These are phyloP conservation scores for Picea abies DNA, from an alignment of 83 land plant species.

Conservation along the genomic window DNA sequence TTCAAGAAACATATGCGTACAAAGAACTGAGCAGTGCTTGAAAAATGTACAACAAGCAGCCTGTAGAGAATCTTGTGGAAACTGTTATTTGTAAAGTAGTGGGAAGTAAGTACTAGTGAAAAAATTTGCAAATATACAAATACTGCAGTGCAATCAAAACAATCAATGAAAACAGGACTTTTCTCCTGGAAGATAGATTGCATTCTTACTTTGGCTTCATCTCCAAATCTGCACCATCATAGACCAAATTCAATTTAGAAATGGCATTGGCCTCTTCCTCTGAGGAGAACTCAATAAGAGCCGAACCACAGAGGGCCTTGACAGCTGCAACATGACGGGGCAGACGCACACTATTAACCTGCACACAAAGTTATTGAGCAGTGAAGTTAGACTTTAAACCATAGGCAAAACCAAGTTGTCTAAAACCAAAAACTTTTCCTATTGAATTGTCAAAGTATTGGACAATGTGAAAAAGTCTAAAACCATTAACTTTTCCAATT, in stretches of 20 bases:
- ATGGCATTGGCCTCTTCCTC: conserved; percentile 77
- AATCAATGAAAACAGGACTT: neutral
- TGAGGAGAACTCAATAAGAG: conserved; percentile 80
- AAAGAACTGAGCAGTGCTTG: too few relatives aligned
- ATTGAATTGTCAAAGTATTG: too few relatives aligned
- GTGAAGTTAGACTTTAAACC: neutral
- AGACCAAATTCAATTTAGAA: conserved; percentile 57
- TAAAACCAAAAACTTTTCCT: conserved; percentile 8
- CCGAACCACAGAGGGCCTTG: conserved; percentile 78
- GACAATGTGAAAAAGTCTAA: too few relatives aligned
- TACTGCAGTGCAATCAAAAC: neutral
- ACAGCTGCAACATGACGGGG: conserved; percentile 71
- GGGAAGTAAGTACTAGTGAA: too few relatives aligned
- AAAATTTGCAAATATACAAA: neutral
- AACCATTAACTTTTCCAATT: too few relatives aligned
- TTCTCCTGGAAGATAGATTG: conserved; percentile 3
- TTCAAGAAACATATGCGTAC: too few relatives aligned
- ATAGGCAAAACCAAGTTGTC: neutral
- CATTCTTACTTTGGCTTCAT: conserved; percentile 75
- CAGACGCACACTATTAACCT: conserved; percentile 92
- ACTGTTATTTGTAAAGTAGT: too few relatives aligned
- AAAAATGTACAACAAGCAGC: too few relatives aligned
- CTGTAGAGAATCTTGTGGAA: too few relatives aligned
- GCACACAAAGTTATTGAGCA: conserved; percentile 17
- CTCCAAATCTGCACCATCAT: conserved; percentile 79